These are phyloP conservation scores for Leptographium lundbergii DNA, from an alignment of 2,329 filamentous ascomycete genomes.

Conservation along the genomic window DNA sequence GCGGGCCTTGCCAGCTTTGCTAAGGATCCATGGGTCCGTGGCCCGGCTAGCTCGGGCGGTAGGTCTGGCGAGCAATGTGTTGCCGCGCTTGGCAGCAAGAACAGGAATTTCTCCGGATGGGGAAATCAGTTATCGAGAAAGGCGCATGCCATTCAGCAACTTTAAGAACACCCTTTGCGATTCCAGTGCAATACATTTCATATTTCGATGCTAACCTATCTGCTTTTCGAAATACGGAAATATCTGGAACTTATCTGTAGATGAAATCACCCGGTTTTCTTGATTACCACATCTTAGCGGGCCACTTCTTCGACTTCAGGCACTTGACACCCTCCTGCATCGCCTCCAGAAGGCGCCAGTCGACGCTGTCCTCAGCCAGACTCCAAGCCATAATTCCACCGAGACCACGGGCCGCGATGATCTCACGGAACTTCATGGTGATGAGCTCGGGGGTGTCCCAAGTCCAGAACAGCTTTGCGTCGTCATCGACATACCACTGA, in stretches of 20 bases:
- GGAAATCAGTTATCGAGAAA: too few species aligned
- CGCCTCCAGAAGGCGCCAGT: conserved; percentile 14
- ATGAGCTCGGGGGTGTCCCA: conserved; percentile 41
- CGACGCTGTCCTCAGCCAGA: conserved; percentile 33
- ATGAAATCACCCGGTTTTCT: background rate
- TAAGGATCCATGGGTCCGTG: too few species aligned
- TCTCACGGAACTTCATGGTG: conserved; percentile 26
- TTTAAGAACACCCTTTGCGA: too few species aligned
- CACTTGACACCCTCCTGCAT: conserved; percentile 1
- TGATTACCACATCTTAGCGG: background rate
- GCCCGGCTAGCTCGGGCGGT: too few species aligned
- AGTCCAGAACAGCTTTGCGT: conserved; percentile 36
- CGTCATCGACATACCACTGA: conserved; percentile 40
- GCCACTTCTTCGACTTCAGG: background rate
- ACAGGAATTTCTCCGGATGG: too few species aligned
- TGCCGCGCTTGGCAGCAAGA: too few species aligned
- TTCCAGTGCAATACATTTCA: background rate
- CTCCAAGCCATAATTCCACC: conserved; percentile 34
- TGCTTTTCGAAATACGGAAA: background rate
- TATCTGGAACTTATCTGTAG: background rate
- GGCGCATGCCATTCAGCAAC: too few species aligned
- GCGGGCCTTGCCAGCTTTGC: too few species aligned
- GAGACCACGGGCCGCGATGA: background rate
- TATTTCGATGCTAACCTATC: background rate
- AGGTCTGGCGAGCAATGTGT: too few species aligned